Percentiles rank a stretch among this genome's conserved stretches.
Conservation (phyloP, 306 rosid genomes). For the Cucurbita maxima region DNA sequence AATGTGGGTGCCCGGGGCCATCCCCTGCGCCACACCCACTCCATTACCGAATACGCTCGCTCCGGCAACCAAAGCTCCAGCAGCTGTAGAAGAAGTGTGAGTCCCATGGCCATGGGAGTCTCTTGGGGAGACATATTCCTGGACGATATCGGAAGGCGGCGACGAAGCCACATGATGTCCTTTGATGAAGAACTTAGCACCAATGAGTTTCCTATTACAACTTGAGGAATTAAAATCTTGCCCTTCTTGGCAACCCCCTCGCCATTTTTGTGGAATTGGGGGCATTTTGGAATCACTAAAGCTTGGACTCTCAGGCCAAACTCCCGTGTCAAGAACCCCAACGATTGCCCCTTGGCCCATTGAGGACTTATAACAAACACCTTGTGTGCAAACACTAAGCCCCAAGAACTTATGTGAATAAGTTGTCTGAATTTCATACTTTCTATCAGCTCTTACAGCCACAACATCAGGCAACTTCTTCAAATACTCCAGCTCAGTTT, state of each 20-base stretch:
- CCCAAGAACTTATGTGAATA: conserved; percentile 84
- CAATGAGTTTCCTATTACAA: conserved; percentile 73
- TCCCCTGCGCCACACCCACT: conserved; percentile 68
- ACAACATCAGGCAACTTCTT: conserved; percentile 50
- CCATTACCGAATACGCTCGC: conserved; percentile 68
- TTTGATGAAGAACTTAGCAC: conserved; percentile 74
- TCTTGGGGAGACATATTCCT: conserved; percentile 64
- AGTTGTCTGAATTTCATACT: conserved; percentile 52
- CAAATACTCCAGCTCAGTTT: conserved; percentile 44
- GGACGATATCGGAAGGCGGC: conserved; percentile 18
- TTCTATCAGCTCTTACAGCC: conserved; percentile 45
- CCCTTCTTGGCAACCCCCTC: conserved; percentile 72
- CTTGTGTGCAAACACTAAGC: conserved; percentile 26
- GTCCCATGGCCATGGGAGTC: conserved; percentile 88
- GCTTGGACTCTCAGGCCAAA: conserved; percentile 94
- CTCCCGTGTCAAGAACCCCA: conserved; percentile 85
- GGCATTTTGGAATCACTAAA: conserved; percentile 64
- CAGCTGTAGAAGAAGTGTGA: conserved; percentile 77
- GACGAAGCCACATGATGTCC: conserved; percentile 53
- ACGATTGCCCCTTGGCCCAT: conserved; percentile 64
- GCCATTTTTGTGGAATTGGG: conserved; percentile 59
- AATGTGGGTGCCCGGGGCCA: conserved; percentile 78
- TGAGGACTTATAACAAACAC: conserved; percentile 51
- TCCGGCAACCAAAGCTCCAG: conserved; percentile 42
- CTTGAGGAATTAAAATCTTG: conserved; percentile 48